phyloP scores from a whole-genome alignment of 345 rosid species.

The Luvunga scandens region DNA sequence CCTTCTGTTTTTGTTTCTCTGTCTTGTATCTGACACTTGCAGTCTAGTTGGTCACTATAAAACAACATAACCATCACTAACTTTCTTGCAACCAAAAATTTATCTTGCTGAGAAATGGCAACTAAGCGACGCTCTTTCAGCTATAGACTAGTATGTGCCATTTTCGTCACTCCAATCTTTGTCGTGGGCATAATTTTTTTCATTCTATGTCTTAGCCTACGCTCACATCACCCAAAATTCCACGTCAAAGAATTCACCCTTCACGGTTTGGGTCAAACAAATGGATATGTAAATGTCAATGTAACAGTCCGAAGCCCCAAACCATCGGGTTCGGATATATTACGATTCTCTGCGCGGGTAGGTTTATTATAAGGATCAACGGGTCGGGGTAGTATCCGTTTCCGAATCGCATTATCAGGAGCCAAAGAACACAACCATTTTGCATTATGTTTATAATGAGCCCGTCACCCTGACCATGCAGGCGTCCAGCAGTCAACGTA shows the following conservation, averaged over 20 bases:
- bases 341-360: conserved; percentile 22
- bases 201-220: conserved; percentile 29
- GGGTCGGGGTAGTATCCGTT: conserved; percentile 15
- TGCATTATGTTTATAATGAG: conserved; percentile 17
- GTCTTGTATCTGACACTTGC: too few species aligned
- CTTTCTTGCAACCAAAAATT: background rate
- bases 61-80: background rate
- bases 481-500: conserved; percentile 17
- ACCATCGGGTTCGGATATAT: conserved; percentile 20
- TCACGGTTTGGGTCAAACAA: conserved; percentile 22
- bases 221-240: conserved; percentile 23
- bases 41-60: too few species aligned
- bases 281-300: conserved; percentile 29
- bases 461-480: background rate
- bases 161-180: conserved; percentile 18
- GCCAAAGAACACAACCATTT: conserved; percentile 27
- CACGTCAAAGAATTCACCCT: conserved; percentile 18
- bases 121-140: background rate
- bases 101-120: conserved; percentile 3
- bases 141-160: conserved; percentile 16
- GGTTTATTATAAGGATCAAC: conserved; percentile 27
- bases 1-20: too few species aligned
- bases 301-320: conserved; percentile 30
- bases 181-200: conserved; percentile 22
- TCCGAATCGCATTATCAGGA: conserved; percentile 21